Evolutionary conservation across 495 filamentous ascomycete species (phyloP).

Genomic region (Aspergillus asperescens): DNA sequence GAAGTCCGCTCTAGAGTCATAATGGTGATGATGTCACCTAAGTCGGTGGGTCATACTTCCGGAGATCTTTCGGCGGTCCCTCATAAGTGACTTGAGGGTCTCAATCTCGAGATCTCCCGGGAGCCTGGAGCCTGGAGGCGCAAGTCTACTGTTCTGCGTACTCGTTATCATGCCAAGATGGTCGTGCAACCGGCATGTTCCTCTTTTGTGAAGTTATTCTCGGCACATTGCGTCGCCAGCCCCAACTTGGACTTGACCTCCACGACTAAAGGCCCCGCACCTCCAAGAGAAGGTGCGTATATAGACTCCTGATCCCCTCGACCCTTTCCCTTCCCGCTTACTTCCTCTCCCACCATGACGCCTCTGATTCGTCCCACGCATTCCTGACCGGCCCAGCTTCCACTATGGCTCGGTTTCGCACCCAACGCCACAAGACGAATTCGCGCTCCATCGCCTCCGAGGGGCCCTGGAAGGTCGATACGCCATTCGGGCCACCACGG

Average conservation of each 20-base stretch:
- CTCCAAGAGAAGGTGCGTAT: background rate
- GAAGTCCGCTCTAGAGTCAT: background rate
- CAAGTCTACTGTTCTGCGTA: background rate
- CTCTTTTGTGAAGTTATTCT: conserved; percentile 12
- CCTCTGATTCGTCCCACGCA: too few relatives aligned
- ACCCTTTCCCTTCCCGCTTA: background rate
- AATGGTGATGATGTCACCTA: too few relatives aligned
- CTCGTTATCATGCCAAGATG: conserved; percentile 6
- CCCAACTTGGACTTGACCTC: background rate
- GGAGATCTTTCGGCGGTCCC: background rate
- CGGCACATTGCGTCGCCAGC: conserved; percentile 1
- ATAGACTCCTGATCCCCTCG: background rate
- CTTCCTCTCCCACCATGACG: background rate
- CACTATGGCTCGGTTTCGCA: conserved; percentile 28
- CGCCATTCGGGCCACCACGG: conserved; percentile 38
- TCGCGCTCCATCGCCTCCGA: conserved; percentile 28
- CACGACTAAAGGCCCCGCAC: conserved; percentile 8
- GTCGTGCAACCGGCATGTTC: conserved; percentile 1
- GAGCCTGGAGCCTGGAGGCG: background rate
- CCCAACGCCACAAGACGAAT: conserved; percentile 24
- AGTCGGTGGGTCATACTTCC: conserved; percentile 8
- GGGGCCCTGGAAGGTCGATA: conserved; percentile 32
- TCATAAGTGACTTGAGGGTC: background rate
- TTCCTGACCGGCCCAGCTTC: background rate
- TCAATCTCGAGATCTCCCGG: background rate